Evolutionary conservation across 140 eudicot genomes (phyloP), one percentile per base, ranked within the genome.

Genomic region (Flaveria floridana): DNA sequence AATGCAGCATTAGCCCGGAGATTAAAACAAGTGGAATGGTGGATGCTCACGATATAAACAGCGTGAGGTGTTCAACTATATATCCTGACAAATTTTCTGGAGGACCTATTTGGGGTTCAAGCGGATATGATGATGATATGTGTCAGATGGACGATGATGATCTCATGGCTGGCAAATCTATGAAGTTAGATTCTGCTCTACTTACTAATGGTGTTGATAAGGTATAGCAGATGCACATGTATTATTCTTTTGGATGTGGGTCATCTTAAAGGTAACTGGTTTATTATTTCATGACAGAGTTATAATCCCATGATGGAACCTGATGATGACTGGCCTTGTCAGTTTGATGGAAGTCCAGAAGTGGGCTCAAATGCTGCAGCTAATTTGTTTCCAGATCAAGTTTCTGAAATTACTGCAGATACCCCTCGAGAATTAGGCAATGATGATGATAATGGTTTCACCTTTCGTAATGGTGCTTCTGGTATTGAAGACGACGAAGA

Each of bases 271-370:
- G 18, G 71, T 79, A 26, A 78, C 42, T 13, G 48, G 56, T 44
- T 68, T 34, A 21, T 28, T 28, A 53, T 50, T 34, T 71, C 26
- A 64, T 69, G 19, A 74, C 79, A 90, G 99, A 94, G 97, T 80
- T 90, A 88, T 72, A 93, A 94, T 72, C 97, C 96, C n/a, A 90
- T 90, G 90, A 73, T 79, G 63, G 97, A 94, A 65, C 96, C 97
- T 12, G 86, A 86, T 76, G 88, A 88, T 87, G 99, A 94, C 56
- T 87, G 96, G 94, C 69, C 83, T 3, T 83, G 96, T 79, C 93
- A 90, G 84, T 88, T 90, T 80, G 96, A 88, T 85, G 90, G 74
- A 76, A 87, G 90, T 70, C 87, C 97, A 21, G 87, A 84, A 62
- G 13, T 86, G 80, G 85, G 68, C 46, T 78, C 72, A 73, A 83